phyloP scores from a whole-genome alignment of 768 basidiomycete species.

The Mycena indigotica region DNA sequence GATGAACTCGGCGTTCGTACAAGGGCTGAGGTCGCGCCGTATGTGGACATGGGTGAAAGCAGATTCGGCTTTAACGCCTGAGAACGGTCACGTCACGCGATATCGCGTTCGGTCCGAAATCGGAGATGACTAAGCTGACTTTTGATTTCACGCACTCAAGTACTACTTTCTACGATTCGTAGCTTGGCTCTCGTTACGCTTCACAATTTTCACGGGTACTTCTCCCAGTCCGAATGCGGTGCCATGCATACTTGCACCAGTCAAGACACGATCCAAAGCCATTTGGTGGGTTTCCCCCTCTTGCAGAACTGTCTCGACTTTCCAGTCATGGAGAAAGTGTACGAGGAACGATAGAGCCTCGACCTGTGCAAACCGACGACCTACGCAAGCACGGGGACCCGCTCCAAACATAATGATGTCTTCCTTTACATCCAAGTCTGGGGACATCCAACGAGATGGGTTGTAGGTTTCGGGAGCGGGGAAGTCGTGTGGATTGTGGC shows the following conservation, averaged over 20 bases:
- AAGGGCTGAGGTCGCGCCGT: not conserved
- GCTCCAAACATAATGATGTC: conserved; percentile 16
- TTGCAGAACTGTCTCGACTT: conserved; percentile 29
- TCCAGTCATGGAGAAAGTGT: conserved; percentile 38
- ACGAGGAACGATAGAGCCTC: conserved; percentile 41
- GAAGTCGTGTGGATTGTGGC: conserved; percentile 23
- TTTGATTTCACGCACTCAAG: no score
- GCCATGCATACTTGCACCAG: not conserved
- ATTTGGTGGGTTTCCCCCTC: not conserved
- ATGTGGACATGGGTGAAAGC: not conserved
- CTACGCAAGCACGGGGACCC: conserved; percentile 41
- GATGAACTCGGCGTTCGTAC: not conserved
- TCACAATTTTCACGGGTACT: not conserved
- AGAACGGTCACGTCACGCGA: not conserved
- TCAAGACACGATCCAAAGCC: not conserved
- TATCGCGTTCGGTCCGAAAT: no score
- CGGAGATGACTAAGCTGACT: no score
- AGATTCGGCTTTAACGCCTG: not conserved
- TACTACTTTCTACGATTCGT: no score
- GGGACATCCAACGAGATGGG: conserved; percentile 27
- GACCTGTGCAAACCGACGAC: conserved; percentile 37
- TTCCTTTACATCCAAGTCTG: conserved; percentile 4
- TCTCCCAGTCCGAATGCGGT: not conserved
- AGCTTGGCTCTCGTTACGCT: not conserved
- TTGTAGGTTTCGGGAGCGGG: conserved; percentile 20